These are phyloP conservation scores for Globisporangium polare DNA, from an alignment of 352 stramenopile species.

Conservation along the genomic window DNA sequence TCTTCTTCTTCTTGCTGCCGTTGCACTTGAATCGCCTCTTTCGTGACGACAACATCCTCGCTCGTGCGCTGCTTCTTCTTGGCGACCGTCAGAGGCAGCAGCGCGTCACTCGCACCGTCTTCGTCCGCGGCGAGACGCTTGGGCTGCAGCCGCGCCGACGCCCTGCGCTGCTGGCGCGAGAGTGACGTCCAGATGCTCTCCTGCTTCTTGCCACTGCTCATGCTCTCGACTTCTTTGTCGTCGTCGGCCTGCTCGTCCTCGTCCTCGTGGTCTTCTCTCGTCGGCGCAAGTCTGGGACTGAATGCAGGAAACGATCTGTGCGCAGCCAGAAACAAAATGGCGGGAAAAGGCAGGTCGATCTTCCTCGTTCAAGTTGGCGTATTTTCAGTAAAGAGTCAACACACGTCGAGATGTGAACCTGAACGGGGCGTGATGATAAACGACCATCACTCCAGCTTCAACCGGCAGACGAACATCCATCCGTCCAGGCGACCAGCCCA, in stretches of 20 bases:
- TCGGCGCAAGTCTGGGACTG: not conserved
- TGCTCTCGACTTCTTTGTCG: conserved; percentile 2
- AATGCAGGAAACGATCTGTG: not conserved
- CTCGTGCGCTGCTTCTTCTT: conserved; percentile 13
- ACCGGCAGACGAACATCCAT: not conserved
- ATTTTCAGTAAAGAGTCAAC: not conserved
- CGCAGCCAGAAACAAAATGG: not conserved
- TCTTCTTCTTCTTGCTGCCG: not conserved
- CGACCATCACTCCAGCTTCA: conserved; percentile 13
- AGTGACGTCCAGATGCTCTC: conserved; percentile 43
- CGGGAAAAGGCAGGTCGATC: not conserved
- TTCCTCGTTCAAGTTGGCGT: not conserved
- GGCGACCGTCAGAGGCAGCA: conserved; percentile 11
- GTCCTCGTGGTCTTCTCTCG: not conserved
- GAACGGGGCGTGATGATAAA: not conserved
- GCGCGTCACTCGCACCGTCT: conserved; percentile 3
- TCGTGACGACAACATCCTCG: not conserved
- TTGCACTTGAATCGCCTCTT: not conserved
- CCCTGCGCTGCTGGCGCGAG: conserved; percentile 25
- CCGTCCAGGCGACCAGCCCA: too few species aligned
- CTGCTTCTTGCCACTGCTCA: conserved; percentile 40
- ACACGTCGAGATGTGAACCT: not conserved
- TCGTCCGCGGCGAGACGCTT: conserved; percentile 11
- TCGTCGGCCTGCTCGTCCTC: too few species aligned
- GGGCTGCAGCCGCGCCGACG: conserved; percentile 25